Evolutionary conservation across 805 yeast genomes (phyloP).

Genomic region (Candida qinlingensis): DNA sequence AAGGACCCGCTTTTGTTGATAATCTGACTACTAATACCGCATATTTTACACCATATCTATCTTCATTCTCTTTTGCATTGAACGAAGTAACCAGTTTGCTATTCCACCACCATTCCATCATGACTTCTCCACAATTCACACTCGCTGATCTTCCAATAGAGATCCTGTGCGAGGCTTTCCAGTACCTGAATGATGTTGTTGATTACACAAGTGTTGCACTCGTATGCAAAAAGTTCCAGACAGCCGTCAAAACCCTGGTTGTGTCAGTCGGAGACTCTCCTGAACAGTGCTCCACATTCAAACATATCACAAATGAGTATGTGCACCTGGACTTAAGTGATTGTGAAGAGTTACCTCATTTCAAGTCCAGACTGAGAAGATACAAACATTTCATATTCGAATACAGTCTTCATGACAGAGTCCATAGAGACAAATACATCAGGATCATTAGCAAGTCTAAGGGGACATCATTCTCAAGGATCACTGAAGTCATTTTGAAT

Average conservation of each 20-base stretch:
- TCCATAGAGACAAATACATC: not conserved
- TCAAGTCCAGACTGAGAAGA: not conserved
- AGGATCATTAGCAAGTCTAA: not conserved
- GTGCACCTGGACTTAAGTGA: conserved; percentile 1
- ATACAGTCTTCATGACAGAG: not conserved
- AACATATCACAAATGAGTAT: conserved; percentile 1
- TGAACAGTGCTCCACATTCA: not conserved
- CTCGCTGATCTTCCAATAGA: conserved; percentile 6
- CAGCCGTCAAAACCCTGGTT: conserved; percentile 1
- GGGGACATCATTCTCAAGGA: not conserved
- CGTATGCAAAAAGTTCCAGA: conserved; percentile 3
- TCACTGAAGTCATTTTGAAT: conserved; percentile 3
- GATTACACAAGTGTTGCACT: conserved; percentile 1
- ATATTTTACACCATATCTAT: too few relatives aligned
- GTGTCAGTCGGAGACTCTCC: conserved; percentile 4
- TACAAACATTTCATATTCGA: conserved; percentile 7
- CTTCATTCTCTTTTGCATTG: too few relatives aligned
- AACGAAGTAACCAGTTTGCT: too few relatives aligned
- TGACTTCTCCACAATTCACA: too few relatives aligned
- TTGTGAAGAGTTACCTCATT: not conserved
- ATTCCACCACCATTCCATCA: too few relatives aligned
- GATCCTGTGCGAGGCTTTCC: not conserved
- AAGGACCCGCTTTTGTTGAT: too few relatives aligned
- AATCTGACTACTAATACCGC: too few relatives aligned
- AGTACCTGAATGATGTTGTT: conserved; percentile 1